Evolutionary conservation across 2,329 filamentous ascomycete species (phyloP).

Genomic region (Cryphonectria parasitica): DNA sequence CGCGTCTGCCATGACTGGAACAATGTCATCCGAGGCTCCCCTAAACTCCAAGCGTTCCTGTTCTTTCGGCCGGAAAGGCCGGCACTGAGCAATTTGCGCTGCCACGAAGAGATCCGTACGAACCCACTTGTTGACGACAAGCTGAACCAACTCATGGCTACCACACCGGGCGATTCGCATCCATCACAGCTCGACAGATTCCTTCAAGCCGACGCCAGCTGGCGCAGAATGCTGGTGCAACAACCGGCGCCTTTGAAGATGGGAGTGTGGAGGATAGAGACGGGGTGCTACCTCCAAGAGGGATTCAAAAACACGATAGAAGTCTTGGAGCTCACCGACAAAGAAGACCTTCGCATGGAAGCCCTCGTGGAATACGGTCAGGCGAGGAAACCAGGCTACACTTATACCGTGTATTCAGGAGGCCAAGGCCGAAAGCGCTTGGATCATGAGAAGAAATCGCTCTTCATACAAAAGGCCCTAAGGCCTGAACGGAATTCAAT

Average conservation of each 20-base stretch:
- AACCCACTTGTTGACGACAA: slow-evolving; percentile 14
- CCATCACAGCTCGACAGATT: neutral
- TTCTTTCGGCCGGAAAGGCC: slow-evolving; percentile 23
- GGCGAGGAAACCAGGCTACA: neutral
- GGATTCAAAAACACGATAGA: slow-evolving; percentile 10
- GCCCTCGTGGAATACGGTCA: neutral
- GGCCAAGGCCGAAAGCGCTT: neutral
- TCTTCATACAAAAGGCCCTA: slow-evolving; percentile 11
- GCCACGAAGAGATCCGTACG: neutral
- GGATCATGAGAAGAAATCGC: slow-evolving; percentile 7
- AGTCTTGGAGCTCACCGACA: neutral
- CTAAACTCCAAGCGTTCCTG: slow-evolving; percentile 15
- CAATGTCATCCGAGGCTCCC: slow-evolving; percentile 16
- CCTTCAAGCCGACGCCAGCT: slow-evolving; percentile 14
- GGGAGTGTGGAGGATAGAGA: slow-evolving; percentile 21
- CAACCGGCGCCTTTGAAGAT: slow-evolving; percentile 22
- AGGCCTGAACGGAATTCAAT: neutral
- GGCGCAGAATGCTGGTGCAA: slow-evolving; percentile 24
- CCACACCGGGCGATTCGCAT: neutral
- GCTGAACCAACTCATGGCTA: neutral
- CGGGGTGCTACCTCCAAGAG: neutral
- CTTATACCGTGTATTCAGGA: slow-evolving; percentile 10
- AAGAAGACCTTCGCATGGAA: neutral
- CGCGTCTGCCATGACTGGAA: slow-evolving; percentile 30
- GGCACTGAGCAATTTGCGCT: neutral